Evolutionary conservation across 768 basidiomycete species (phyloP).

Genomic region (Auricularia sp.): DNA sequence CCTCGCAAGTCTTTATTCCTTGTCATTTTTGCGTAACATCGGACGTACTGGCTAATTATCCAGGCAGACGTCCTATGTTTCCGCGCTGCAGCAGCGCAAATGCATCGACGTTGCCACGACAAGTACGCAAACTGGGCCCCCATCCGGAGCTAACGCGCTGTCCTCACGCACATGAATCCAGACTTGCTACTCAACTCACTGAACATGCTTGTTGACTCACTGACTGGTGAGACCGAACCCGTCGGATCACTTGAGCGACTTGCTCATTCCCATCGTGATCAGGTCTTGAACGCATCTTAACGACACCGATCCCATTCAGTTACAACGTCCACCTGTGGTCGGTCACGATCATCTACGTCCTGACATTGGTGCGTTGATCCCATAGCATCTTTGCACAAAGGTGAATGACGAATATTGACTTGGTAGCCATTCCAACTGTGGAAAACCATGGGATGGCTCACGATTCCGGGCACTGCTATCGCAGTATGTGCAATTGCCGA

Average conservation of each 20-base stretch:
- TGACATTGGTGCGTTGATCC: slow-evolving; percentile 40
- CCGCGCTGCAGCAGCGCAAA: slow-evolving; percentile 48
- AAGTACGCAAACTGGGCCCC: slow-evolving; percentile 28
- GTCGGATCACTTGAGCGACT: not conserved
- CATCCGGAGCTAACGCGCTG: no score
- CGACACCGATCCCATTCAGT: slow-evolving; percentile 71
- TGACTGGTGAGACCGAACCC: not conserved
- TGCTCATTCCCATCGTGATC: slow-evolving; percentile 21
- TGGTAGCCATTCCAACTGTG: slow-evolving; percentile 57
- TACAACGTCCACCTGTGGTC: slow-evolving; percentile 58
- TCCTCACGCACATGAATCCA: slow-evolving; percentile 10
- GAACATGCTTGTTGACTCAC: slow-evolving; percentile 15
- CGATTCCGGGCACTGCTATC: slow-evolving; percentile 52
- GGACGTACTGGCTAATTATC: slow-evolving; percentile 4
- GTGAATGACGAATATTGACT: no score
- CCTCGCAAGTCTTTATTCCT: slow-evolving; percentile 30
- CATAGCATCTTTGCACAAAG: no score
- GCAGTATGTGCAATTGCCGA: slow-evolving; percentile 25
- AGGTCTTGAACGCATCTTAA: slow-evolving; percentile 61
- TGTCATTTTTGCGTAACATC: not conserved
- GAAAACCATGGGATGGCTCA: slow-evolving; percentile 43
- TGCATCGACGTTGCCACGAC: slow-evolving; percentile 47
- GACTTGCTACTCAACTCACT: slow-evolving; percentile 33
- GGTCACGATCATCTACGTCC: slow-evolving; percentile 49
- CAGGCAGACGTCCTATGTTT: slow-evolving; percentile 60